These are phyloP conservation scores for Boletus sp. DNA, from an alignment of 768 basidiomycete genomes.

Conservation along the genomic window DNA sequence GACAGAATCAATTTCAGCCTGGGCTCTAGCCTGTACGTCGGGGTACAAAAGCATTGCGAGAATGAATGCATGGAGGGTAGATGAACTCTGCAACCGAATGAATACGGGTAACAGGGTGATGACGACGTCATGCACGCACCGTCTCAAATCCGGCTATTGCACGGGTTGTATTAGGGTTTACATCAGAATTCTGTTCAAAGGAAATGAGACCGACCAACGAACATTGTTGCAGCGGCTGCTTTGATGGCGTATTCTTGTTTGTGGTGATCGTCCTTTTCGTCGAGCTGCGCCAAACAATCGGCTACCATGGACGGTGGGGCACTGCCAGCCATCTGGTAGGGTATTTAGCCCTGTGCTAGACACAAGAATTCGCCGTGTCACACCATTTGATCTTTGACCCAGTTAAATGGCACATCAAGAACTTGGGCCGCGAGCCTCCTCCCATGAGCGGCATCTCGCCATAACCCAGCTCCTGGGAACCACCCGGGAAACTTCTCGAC, in stretches of 20 bases:
- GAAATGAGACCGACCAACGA: constrained; percentile 16
- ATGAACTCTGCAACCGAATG: constrained; percentile 19
- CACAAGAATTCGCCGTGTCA: background rate
- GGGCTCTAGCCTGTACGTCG: constrained; percentile 23
- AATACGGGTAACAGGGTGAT: background rate
- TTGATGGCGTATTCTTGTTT: constrained; percentile 27
- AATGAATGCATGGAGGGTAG: constrained; percentile 23
- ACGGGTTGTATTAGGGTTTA: background rate
- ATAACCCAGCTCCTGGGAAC: constrained; percentile 24
- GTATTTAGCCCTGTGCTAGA: background rate
- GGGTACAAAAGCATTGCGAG: constrained; percentile 30
- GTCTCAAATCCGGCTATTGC: constrained; percentile 24
- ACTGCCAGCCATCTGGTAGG: constrained; percentile 10
- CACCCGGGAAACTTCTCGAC: constrained; percentile 23
- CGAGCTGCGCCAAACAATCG: constrained; percentile 17
- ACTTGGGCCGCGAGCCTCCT: constrained; percentile 17
- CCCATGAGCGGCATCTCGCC: constrained; percentile 13
- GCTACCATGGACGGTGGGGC: constrained; percentile 27
- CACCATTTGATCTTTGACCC: constrained; percentile 25
- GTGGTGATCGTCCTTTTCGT: constrained; percentile 13
- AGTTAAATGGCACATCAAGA: constrained; percentile 23
- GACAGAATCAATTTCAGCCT: constrained; percentile 28
- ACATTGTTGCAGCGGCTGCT: constrained; percentile 21
- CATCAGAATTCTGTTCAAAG: background rate
- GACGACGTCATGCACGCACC: constrained; percentile 6